Percentiles rank a stretch among this genome's conserved stretches.
Evolutionary conservation across 2,329 filamentous ascomycete genomes (phyloP).

Genomic region (Sporothrix brunneoviolacea): DNA sequence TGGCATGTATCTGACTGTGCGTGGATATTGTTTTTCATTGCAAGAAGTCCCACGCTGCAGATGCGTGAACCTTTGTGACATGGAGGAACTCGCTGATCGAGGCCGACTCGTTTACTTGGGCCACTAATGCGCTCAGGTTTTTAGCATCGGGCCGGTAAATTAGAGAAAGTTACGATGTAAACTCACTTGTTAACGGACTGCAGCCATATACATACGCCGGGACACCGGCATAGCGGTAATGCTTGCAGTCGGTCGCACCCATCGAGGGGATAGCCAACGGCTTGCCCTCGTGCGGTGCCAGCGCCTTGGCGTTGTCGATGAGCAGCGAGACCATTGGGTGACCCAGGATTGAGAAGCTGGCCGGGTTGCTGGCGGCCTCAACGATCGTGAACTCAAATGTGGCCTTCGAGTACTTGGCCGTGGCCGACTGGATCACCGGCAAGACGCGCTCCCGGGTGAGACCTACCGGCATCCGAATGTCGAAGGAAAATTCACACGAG

Average conservation of each 20-base stretch:
- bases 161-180: too few species aligned
- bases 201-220: constrained; percentile 12
- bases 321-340: constrained; percentile 8
- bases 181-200: constrained; percentile 10
- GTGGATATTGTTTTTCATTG: too few species aligned
- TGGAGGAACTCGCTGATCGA: constrained; percentile 13
- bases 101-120: constrained; percentile 16
- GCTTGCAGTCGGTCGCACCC: constrained; percentile 16
- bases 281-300: not conserved
- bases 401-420: not conserved
- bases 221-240: constrained; percentile 13
- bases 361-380: constrained; percentile 14
- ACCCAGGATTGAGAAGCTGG: constrained; percentile 7
- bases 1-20: too few species aligned
- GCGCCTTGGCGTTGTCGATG: constrained; percentile 1
- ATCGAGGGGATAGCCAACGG: constrained; percentile 14
- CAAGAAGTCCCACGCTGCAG: constrained; percentile 6
- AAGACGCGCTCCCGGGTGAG: constrained; percentile 4
- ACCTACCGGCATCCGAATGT: constrained; percentile 13
- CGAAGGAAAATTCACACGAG: constrained; percentile 1
- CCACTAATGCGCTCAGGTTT: constrained; percentile 11
- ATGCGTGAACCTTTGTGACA: constrained; percentile 13
- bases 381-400: constrained; percentile 6
- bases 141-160: too few species aligned
- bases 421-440: not conserved